phyloP scores from a whole-genome alignment of 2,329 filamentous ascomycete species.

The Truncatella angustata region DNA sequence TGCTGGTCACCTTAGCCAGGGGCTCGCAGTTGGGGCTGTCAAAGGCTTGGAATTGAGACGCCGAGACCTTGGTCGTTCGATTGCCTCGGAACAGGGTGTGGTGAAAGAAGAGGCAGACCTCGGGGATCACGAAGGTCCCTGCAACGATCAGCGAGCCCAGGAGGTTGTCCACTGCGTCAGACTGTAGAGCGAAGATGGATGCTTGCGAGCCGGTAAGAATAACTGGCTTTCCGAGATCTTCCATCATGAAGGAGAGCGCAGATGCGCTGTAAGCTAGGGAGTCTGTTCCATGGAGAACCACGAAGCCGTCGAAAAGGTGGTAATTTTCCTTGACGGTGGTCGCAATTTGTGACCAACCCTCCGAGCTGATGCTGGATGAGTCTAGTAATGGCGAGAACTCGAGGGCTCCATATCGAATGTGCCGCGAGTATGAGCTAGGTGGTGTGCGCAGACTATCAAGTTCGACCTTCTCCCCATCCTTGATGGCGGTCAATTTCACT shows the following conservation, averaged over 20 bases:
- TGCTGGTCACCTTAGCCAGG: slow-evolving; percentile 76
- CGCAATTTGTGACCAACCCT: slow-evolving; percentile 84
- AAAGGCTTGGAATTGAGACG: slow-evolving; percentile 84
- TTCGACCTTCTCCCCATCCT: slow-evolving; percentile 44
- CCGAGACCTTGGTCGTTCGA: slow-evolving; percentile 82
- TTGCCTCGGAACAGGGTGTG: slow-evolving; percentile 88
- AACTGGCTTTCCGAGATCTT: slow-evolving; percentile 84
- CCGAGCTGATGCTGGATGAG: slow-evolving; percentile 84
- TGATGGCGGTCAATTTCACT: slow-evolving; percentile 51
- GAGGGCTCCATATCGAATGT: slow-evolving; percentile 78
- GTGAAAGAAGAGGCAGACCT: slow-evolving; percentile 93
- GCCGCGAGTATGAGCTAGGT: slow-evolving; percentile 73
- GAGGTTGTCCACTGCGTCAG: slow-evolving; percentile 87
- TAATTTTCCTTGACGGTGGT: slow-evolving; percentile 80
- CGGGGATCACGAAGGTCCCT: slow-evolving; percentile 87
- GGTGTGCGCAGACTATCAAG: slow-evolving; percentile 77
- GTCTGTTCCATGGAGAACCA: slow-evolving; percentile 88
- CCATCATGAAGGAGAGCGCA: slow-evolving; percentile 87
- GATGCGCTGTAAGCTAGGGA: slow-evolving; percentile 87
- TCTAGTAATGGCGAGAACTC: slow-evolving; percentile 85
- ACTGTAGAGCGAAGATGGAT: slow-evolving; percentile 87
- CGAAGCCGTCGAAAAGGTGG: slow-evolving; percentile 84
- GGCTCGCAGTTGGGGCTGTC: slow-evolving; percentile 83
- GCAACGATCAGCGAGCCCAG: slow-evolving; percentile 86
- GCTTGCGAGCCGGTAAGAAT: slow-evolving; percentile 82